Percentiles rank a stretch among this genome's conserved stretches.
Evolutionary conservation across 345 rosid species (phyloP).

Genomic region (Eucalyptus regnans): DNA sequence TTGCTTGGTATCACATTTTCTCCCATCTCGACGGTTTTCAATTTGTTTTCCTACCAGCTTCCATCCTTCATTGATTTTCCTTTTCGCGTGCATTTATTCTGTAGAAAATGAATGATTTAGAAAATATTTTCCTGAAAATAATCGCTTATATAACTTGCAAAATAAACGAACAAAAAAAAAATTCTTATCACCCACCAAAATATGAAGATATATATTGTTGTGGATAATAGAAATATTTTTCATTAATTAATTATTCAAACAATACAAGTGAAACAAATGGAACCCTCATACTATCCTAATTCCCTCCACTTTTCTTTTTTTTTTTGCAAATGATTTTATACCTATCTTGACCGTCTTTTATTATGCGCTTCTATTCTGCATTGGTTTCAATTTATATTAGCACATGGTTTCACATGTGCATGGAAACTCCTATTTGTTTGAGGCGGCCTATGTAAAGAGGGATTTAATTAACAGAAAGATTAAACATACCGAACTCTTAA

Average conservation of each 20-base stretch:
- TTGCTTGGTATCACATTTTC: background rate
- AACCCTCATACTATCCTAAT: no score
- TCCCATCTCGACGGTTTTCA: background rate
- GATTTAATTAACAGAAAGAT: background rate
- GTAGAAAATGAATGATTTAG: no score
- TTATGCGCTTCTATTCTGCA: background rate
- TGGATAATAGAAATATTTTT: no score
- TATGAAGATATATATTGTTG: no score
- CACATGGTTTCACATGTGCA: background rate
- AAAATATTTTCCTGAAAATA: no score
- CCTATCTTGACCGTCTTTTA: background rate
- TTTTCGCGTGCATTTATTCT: fast-evolving
- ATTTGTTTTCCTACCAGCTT: background rate
- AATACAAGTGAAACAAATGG: no score
- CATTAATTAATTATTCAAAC: no score
- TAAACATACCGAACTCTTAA: background rate
- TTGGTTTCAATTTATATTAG: background rate
- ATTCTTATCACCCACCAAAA: no score
- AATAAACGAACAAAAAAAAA: no score
- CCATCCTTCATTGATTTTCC: no score
- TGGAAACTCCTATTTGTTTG: background rate
- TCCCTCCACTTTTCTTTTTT: no score
- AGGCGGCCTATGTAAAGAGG: background rate
- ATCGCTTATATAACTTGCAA: no score
- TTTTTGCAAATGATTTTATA: background rate